phyloP scores from a whole-genome alignment of 2,329 filamentous ascomycete genomes.

The Ilyonectria mors-panacis region DNA sequence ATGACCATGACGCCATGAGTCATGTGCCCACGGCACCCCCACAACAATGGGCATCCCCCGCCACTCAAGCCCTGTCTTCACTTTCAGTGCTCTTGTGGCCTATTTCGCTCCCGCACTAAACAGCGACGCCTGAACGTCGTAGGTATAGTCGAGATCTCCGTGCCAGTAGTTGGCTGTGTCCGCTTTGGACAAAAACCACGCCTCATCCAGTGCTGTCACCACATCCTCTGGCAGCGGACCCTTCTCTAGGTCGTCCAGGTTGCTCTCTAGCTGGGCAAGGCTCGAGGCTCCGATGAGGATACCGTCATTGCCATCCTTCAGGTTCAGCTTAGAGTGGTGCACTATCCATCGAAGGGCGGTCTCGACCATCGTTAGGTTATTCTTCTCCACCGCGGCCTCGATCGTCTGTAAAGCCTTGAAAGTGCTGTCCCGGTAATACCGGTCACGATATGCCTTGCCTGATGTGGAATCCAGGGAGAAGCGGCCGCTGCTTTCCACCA shows the following conservation, averaged over 20 bases:
- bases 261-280: conserved; percentile 69
- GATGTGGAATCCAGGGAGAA: conserved; percentile 73
- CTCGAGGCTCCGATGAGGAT: conserved; percentile 73
- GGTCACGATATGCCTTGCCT: conserved; percentile 73
- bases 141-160: conserved; percentile 75
- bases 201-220: conserved; percentile 80
- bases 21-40: conserved; percentile 43
- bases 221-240: conserved; percentile 84
- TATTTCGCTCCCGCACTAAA: conserved; percentile 65
- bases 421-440: conserved; percentile 80
- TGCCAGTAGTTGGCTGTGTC: conserved; percentile 70
- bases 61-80: neutral
- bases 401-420: conserved; percentile 77
- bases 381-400: conserved; percentile 76
- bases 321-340: conserved; percentile 76
- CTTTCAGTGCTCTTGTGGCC: neutral
- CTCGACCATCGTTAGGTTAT: conserved; percentile 79
- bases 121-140: conserved; percentile 73
- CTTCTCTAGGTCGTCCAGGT: conserved; percentile 73
- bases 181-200: conserved; percentile 80
- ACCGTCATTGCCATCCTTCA: conserved; percentile 69
- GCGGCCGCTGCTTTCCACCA: conserved; percentile 77
- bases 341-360: conserved; percentile 80
- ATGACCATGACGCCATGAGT: conserved; percentile 37
- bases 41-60: conserved; percentile 10